phyloP scores from a whole-genome alignment of 2,329 filamentous ascomycete genomes.

The Dactylellina leptospora region DNA sequence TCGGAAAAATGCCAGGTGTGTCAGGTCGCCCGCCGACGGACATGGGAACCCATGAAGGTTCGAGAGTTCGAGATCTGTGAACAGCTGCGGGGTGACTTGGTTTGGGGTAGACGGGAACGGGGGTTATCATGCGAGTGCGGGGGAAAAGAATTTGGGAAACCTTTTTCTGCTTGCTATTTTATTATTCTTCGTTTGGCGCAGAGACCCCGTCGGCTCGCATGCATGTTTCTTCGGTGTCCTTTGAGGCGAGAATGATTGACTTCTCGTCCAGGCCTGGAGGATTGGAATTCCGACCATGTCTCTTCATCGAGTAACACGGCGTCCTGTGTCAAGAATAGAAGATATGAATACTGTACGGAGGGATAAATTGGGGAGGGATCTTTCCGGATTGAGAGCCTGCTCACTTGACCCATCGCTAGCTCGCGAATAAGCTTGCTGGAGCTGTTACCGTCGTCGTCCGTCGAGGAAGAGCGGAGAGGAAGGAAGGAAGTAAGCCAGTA shows the following conservation, averaged over 20 bases:
- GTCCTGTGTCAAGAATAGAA: neutral
- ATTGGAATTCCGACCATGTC: too few species aligned
- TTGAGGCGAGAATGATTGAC: neutral
- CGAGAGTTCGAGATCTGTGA: slow-evolving; percentile 25
- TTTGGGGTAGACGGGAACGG: slow-evolving; percentile 13
- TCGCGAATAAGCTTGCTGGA: slow-evolving; percentile 3
- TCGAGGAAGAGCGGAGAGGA: neutral
- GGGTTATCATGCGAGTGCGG: slow-evolving; percentile 25
- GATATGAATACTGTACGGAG: neutral
- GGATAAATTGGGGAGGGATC: slow-evolving; percentile 2
- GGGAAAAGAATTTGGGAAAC: too few species aligned
- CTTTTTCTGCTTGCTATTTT: too few species aligned
- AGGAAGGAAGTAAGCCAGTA: neutral
- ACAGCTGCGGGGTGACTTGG: slow-evolving; percentile 50
- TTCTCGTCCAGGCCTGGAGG: too few species aligned
- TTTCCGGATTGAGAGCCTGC: slow-evolving; percentile 45
- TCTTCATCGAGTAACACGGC: neutral
- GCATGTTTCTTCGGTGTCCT: neutral
- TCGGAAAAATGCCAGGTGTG: slow-evolving; percentile 42
- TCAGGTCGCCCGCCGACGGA: slow-evolving; percentile 29
- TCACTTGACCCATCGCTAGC: slow-evolving; percentile 45
- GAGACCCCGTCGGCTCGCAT: too few species aligned
- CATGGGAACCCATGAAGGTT: slow-evolving; percentile 40
- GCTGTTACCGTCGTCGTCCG: neutral
- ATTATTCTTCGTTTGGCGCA: too few species aligned